Conservation (phyloP, 2,329 filamentous ascomycete species). For the Colletotrichum musicola region DNA sequence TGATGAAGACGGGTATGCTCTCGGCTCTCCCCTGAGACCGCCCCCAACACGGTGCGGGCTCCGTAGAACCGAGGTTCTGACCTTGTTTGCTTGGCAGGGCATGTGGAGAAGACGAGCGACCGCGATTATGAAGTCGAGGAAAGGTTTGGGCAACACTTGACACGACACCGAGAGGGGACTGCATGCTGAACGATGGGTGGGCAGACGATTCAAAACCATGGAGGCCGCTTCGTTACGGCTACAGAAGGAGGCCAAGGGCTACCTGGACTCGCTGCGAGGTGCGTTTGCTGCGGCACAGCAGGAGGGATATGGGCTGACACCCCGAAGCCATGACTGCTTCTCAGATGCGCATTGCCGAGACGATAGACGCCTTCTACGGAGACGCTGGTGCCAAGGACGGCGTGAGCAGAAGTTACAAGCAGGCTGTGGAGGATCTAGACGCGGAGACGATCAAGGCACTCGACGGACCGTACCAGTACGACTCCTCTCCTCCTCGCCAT, state of each 20-base stretch:
- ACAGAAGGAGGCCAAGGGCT: constrained; percentile 98
- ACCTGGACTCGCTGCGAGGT: constrained; percentile 95
- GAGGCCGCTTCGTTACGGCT: constrained; percentile 91
- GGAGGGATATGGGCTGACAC: constrained; percentile 33
- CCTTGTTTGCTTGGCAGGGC: constrained; percentile 64
- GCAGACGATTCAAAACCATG: constrained; percentile 95
- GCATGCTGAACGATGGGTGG: constrained; percentile 39
- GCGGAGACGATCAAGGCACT: constrained; percentile 98
- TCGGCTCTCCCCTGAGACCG: background rate
- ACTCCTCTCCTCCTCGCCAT: too few relatives aligned
- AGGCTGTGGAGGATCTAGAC: constrained; percentile 97
- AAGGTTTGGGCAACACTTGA: constrained; percentile 62
- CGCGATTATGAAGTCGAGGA: constrained; percentile 99
- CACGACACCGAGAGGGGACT: background rate
- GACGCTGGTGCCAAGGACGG: constrained; percentile 95
- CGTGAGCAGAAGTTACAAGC: constrained; percentile 96
- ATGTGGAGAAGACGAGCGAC: constrained; percentile 98
- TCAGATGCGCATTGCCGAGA: constrained; percentile 99
- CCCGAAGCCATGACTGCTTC: constrained; percentile 92
- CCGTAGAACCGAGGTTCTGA: constrained; percentile 7
- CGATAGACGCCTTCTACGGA: constrained; percentile 98
- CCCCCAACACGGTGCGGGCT: background rate
- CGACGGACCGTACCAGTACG: constrained; percentile 90
- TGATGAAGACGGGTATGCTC: constrained; percentile 94
- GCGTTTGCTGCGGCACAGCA: constrained; percentile 29